These are phyloP conservation scores for Solanum lycopersicoides DNA, from an alignment of 257 asterid genomes.

Conservation along the genomic window DNA sequence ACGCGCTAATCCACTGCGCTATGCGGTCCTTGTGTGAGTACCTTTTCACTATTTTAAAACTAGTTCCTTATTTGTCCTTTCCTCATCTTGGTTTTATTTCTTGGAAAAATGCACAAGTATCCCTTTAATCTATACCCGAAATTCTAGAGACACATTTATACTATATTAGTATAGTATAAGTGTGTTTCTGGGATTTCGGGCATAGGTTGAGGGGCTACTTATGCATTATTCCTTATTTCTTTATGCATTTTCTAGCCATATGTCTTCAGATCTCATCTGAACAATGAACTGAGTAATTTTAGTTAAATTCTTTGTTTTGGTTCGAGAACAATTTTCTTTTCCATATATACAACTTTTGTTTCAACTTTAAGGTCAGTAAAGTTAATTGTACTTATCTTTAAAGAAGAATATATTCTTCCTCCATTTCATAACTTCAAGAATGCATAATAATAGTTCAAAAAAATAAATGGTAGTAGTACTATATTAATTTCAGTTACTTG, in stretches of 20 bases:
- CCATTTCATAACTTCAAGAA: not conserved
- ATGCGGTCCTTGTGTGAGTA: slow-evolving; percentile 53
- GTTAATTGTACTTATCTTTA: not conserved
- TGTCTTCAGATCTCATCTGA: not conserved
- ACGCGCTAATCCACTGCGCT: slow-evolving; percentile 99
- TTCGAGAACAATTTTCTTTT: not conserved
- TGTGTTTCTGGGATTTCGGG: too few relatives aligned
- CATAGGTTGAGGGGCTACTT: too few relatives aligned
- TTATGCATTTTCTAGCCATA: not conserved
- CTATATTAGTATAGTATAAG: too few relatives aligned
- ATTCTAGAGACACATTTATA: too few relatives aligned
- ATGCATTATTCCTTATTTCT: not conserved
- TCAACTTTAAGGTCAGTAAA: not conserved
- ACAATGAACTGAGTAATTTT: not conserved
- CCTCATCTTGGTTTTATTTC: not conserved
- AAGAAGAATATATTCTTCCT: not conserved
- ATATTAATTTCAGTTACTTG: not conserved
- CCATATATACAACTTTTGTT: not conserved
- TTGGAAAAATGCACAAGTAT: too few relatives aligned
- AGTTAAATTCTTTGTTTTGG: too few relatives aligned
- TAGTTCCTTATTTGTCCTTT: too few relatives aligned
- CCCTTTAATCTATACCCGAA: too few relatives aligned
- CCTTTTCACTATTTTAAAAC: not conserved
- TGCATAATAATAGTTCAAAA: not conserved
- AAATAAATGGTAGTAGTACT: not conserved